Evolutionary conservation across 495 filamentous ascomycete genomes (phyloP).

Genomic region (Penicillium daleae): DNA sequence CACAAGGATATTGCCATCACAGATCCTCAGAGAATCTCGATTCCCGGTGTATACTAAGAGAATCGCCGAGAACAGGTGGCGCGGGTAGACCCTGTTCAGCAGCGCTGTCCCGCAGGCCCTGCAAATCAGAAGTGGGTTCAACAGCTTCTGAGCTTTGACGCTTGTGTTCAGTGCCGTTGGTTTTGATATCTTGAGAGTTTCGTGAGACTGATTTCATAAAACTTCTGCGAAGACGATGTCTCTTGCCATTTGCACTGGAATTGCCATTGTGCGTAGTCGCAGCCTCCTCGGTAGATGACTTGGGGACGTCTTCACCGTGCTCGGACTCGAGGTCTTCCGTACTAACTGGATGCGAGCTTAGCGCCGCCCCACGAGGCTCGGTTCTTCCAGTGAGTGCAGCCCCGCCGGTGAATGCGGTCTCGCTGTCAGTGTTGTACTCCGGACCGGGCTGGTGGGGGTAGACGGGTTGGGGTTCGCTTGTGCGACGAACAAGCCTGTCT

Average conservation of each 20-base stretch:
- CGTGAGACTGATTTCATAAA: slow-evolving; percentile 33
- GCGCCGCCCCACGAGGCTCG: slow-evolving; percentile 30
- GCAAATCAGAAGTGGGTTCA: slow-evolving; percentile 45
- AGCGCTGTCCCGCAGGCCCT: slow-evolving; percentile 52
- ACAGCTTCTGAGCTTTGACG: slow-evolving; percentile 51
- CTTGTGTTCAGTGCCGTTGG: slow-evolving; percentile 28
- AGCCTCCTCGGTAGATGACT: slow-evolving; percentile 23
- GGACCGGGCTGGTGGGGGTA: slow-evolving; percentile 34
- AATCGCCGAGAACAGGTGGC: slow-evolving; percentile 41
- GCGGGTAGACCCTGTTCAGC: slow-evolving; percentile 49
- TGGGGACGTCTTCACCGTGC: slow-evolving; percentile 16
- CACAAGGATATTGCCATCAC: slow-evolving; percentile 23
- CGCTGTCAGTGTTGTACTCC: slow-evolving; percentile 24
- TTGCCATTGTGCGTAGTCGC: slow-evolving; percentile 21
- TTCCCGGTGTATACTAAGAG: slow-evolving; percentile 46
- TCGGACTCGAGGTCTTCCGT: slow-evolving; percentile 29
- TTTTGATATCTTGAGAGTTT: slow-evolving; percentile 27
- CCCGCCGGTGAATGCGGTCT: slow-evolving; percentile 27
- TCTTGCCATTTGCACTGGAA: slow-evolving; percentile 19
- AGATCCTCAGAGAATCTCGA: slow-evolving; percentile 57
- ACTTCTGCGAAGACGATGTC: slow-evolving; percentile 28
- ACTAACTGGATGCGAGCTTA: slow-evolving; percentile 41
- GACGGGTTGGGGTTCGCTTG: slow-evolving; percentile 24
- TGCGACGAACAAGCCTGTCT: slow-evolving; percentile 29
- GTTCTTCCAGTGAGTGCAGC: slow-evolving; percentile 24